phyloP scores from a whole-genome alignment of 2,329 filamentous ascomycete genomes.

The Arthrocladium fulminans region DNA sequence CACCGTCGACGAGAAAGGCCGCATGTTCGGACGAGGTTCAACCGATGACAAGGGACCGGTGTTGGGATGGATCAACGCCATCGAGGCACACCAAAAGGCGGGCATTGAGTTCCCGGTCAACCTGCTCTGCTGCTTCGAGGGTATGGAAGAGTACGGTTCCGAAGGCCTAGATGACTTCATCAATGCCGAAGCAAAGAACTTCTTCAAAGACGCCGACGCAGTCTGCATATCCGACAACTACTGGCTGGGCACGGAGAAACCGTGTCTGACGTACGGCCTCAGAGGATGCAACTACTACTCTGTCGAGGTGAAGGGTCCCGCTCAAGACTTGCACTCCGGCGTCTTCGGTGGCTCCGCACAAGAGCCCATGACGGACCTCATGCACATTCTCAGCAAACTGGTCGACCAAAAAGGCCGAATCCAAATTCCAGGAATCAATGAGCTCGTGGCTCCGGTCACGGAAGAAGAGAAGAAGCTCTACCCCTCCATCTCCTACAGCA shows the following conservation, averaged over 20 bases:
- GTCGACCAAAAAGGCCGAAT: slow-evolving; percentile 91
- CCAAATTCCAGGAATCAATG: slow-evolving; percentile 82
- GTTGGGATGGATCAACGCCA: slow-evolving; percentile 93
- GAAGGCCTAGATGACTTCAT: slow-evolving; percentile 96
- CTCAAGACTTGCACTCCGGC: slow-evolving; percentile 88
- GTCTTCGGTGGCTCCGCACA: slow-evolving; percentile 95
- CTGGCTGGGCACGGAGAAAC: slow-evolving; percentile 98
- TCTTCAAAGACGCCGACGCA: slow-evolving; percentile 89
- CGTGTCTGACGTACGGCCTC: slow-evolving; percentile 92
- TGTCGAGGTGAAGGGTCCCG: slow-evolving; percentile 80
- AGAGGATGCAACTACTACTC: slow-evolving; percentile 98
- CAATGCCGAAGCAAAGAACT: slow-evolving; percentile 79
- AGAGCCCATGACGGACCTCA: slow-evolving; percentile 96
- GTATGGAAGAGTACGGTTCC: slow-evolving; percentile 96
- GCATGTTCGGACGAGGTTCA: slow-evolving; percentile 92
- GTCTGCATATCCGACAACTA: slow-evolving; percentile 99
- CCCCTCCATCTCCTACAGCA: slow-evolving; percentile 81
- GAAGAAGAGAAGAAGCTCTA: slow-evolving; percentile 84
- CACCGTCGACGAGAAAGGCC: slow-evolving; percentile 75
- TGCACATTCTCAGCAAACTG: slow-evolving; percentile 69
- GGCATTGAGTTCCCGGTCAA: slow-evolving; percentile 94
- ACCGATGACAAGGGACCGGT: slow-evolving; percentile 98
- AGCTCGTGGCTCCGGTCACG: slow-evolving; percentile 83
- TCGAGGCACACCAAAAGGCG: slow-evolving; percentile 93
- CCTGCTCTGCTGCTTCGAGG: slow-evolving; percentile 96